These are phyloP conservation scores for Entomortierella lignicola DNA, from an alignment of 192 early-diverging fungal species.

Conservation along the genomic window DNA sequence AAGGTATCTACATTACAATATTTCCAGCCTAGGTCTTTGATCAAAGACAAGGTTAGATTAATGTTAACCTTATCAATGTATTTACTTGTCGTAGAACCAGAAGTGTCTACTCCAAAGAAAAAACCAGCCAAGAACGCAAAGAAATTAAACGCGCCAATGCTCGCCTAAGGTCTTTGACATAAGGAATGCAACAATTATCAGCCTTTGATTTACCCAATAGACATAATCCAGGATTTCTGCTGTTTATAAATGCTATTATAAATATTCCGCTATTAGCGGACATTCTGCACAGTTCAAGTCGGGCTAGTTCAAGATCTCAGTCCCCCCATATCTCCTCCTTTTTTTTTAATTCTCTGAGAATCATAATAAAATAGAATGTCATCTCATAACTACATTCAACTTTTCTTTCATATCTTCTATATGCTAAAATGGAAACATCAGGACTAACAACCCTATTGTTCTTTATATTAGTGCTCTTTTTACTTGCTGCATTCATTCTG, in stretches of 20 bases:
- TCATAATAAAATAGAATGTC: not conserved
- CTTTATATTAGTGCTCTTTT: slow-evolving; percentile 61
- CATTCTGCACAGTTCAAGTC: too few species aligned
- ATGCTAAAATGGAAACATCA: slow-evolving; percentile 25
- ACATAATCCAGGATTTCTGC: not conserved
- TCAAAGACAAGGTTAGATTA: too few species aligned
- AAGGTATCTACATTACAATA: not conserved
- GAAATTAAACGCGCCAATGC: slow-evolving; percentile 23
- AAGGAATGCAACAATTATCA: not conserved
- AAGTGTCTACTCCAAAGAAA: slow-evolving; percentile 4
- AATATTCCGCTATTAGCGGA: slow-evolving; percentile 1
- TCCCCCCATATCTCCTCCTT: not conserved
- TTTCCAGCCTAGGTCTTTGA: not conserved
- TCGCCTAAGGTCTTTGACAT: slow-evolving; percentile 14
- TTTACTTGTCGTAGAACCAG: not conserved
- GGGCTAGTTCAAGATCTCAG: too few species aligned
- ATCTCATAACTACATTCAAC: not conserved
- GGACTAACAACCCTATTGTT: slow-evolving; percentile 48
- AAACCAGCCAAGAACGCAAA: slow-evolving; percentile 4
- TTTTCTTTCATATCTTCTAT: not conserved
- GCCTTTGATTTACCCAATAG: too few species aligned
- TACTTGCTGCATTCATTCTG: slow-evolving; percentile 59
- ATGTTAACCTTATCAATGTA: not conserved
- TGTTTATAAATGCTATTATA: not conserved
- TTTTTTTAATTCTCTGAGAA: not conserved